A percentile compares a stretch with the other conserved stretches of the same genome.
Evolutionary conservation across 2,329 filamentous ascomycete genomes (phyloP).

Genomic region (Beauveria brongniartii): DNA sequence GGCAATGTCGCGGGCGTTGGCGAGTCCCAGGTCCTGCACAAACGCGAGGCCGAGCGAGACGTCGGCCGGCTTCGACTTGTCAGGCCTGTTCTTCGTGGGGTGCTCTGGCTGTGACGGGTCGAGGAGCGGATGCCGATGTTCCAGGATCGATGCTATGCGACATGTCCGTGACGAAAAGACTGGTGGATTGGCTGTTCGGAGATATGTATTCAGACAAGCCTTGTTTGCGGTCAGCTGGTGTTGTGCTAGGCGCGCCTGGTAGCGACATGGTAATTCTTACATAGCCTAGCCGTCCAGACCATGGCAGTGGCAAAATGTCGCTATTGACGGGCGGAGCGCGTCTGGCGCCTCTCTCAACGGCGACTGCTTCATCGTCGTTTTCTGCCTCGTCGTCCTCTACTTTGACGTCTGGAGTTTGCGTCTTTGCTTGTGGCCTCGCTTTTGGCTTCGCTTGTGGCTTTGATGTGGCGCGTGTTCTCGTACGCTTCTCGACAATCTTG

Average conservation of each 20-base stretch:
- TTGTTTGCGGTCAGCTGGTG: slow-evolving; percentile 19
- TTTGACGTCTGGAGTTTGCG: neutral
- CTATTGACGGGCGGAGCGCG: slow-evolving; percentile 61
- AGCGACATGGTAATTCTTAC: slow-evolving; percentile 38
- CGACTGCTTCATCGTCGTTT: neutral
- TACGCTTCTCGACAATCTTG: neutral
- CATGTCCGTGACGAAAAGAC: slow-evolving; percentile 90
- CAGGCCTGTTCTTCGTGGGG: slow-evolving; percentile 75
- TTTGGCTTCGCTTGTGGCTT: neutral
- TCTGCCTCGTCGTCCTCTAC: neutral
- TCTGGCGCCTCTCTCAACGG: slow-evolving; percentile 28
- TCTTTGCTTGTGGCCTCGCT: neutral
- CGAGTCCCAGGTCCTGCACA: slow-evolving; percentile 67
- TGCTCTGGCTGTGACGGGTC: slow-evolving; percentile 73
- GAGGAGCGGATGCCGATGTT: slow-evolving; percentile 74
- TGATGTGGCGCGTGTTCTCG: neutral
- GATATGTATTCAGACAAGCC: slow-evolving; percentile 90
- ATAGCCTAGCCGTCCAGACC: slow-evolving; percentile 85
- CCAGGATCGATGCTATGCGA: slow-evolving; percentile 80
- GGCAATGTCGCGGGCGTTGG: slow-evolving; percentile 73
- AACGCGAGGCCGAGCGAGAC: slow-evolving; percentile 60
- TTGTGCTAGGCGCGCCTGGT: neutral
- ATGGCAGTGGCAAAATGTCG: slow-evolving; percentile 73
- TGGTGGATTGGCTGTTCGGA: slow-evolving; percentile 71
- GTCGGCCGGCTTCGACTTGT: slow-evolving; percentile 62